These are phyloP conservation scores for Chlamydomonas asymmetrica DNA, from an alignment of 139 green algal species.

Conservation along the genomic window DNA sequence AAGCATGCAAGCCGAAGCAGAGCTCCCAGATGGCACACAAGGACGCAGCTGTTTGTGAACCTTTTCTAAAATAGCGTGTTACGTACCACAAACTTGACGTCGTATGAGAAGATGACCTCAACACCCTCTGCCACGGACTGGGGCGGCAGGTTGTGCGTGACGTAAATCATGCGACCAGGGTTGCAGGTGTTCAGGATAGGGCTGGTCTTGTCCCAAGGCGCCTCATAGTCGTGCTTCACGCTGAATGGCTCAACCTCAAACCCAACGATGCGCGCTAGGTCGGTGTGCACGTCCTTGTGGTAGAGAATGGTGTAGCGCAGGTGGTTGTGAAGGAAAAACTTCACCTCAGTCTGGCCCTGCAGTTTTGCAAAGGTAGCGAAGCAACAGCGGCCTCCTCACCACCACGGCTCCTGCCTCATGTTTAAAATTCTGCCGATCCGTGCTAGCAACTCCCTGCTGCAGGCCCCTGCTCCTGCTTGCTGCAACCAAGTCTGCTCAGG, in stretches of 20 bases:
- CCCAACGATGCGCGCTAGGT: conserved; percentile 90
- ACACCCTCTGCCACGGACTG: conserved; percentile 80
- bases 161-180: conserved; percentile 72
- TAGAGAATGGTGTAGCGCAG: conserved; percentile 96
- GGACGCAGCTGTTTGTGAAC: too few species aligned
- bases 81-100: conserved; percentile 86
- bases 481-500: too few species aligned
- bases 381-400: too few species aligned
- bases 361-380: too few species aligned
- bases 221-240: conserved; percentile 92
- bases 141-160: conserved; percentile 72
- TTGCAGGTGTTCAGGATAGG: conserved; percentile 90
- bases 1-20: too few species aligned
- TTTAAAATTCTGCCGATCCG: neutral
- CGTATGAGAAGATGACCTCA: conserved; percentile 98
- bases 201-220: conserved; percentile 62
- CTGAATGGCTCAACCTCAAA: conserved; percentile 96
- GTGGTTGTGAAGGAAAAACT: conserved; percentile 95
- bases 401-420: neutral
- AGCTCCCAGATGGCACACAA: too few species aligned
- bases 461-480: too few species aligned
- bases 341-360: conserved; percentile 65
- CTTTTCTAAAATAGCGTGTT: neutral
- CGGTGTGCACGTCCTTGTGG: conserved; percentile 85
- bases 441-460: too few species aligned